Base-by-base conservation (phyloP, 768 basidiomycete genomes). In the Porphyrellus cyaneotinctus region DNA sequence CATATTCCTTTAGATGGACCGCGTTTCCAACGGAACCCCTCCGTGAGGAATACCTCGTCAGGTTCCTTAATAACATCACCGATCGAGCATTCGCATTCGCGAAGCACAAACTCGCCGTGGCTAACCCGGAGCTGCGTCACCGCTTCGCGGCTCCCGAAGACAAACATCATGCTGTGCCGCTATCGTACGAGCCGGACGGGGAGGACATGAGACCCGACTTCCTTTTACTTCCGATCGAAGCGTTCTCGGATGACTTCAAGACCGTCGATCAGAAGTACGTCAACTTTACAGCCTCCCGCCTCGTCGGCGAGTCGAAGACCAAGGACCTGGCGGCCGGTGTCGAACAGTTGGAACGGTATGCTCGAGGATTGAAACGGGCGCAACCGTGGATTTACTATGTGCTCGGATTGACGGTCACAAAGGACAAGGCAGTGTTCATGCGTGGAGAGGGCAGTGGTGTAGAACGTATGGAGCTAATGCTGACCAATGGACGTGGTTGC, bases 341-440 rank as follows among this genome's bases (percentile, higher is more conserved):
- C 20, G 22, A 33, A 1, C 56, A 60, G n/a, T 18, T 55, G n/a
- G 22, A 52, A 2, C 36, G 53, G 5, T 61, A 54, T 17, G 45
- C 28, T 5, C 31, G 52, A 23, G 54, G 57, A 10, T 22, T 55
- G 39, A 53, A 30, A 36, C 18, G 43, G 6, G 51, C 53, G 1
- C 52, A 56, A 4, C 56, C 53, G 0, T 59, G 60, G 60, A 12
- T 57, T 2, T 44, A 28, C 11, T 62, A 30, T n/a, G 53, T 43
- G 1, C 36, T 58, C 26, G 51, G 35, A 15, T 28, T 61, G 48
- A n/a, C 37, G 11, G 8, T 58, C 11, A 44, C 49, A 0, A 18
- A 37, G 14, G 32, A 53, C 18, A n/a, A n/a, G n/a, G n/a, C n/a
- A n/a, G n/a, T n/a, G n/a, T n/a, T n/a, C n/a, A n/a, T n/a, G n/a